Evolutionary conservation across 2,329 filamentous ascomycete species (phyloP).

Genomic region (Xylariaceae sp.): DNA sequence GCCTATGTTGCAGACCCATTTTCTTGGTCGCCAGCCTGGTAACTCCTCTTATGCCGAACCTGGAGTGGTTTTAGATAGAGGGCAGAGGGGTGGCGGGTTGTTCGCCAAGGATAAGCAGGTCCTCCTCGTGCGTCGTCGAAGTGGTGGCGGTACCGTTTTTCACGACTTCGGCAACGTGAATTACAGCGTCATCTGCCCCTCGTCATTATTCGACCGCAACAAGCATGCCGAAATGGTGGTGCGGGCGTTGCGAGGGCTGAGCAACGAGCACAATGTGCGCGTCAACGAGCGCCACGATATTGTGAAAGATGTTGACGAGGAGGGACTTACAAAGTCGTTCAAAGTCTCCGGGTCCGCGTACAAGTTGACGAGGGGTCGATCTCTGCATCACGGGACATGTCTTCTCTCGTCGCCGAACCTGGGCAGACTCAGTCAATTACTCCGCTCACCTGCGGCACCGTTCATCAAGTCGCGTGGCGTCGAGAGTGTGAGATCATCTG

Average conservation of each 20-base stretch:
- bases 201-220: conserved; percentile 70
- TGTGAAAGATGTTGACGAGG: conserved; percentile 42
- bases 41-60: too few species aligned
- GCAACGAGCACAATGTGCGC: conserved; percentile 47
- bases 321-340: conserved; percentile 37
- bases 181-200: conserved; percentile 84
- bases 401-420: conserved; percentile 75
- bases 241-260: conserved; percentile 62
- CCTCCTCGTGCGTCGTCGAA: conserved; percentile 72
- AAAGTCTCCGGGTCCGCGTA: conserved; percentile 95
- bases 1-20: too few species aligned
- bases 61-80: too few species aligned
- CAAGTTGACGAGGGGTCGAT: conserved; percentile 75
- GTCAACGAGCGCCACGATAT: conserved; percentile 95
- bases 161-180: conserved; percentile 93
- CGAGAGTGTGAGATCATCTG: conserved; percentile 80
- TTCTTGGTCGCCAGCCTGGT: too few species aligned
- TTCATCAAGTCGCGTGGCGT: conserved; percentile 80
- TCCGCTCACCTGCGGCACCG: conserved; percentile 71
- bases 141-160: conserved; percentile 88
- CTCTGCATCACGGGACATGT: conserved; percentile 90
- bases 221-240: conserved; percentile 91
- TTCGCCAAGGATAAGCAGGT: conserved; percentile 30
- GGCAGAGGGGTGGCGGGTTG: conserved; percentile 12
- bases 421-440: conserved; percentile 58